Conservation (phyloP, 2,329 filamentous ascomycete species). For the Curvularia verruculosa region DNA sequence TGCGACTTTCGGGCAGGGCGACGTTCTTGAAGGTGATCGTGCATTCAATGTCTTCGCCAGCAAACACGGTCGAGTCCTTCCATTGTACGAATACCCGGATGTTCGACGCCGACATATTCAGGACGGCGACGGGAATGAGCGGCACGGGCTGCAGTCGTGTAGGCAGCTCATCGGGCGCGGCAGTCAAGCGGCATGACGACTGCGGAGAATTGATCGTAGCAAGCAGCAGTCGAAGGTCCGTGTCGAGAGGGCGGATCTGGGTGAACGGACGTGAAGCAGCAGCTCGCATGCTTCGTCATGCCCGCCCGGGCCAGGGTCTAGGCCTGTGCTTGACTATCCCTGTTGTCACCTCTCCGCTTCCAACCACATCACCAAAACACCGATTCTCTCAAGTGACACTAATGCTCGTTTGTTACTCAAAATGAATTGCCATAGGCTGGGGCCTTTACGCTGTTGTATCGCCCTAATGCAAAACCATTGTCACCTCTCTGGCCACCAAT, state of each 20-base stretch:
- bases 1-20: constrained; percentile 54
- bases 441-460: background rate
- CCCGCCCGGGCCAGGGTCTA: constrained; percentile 5
- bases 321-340: background rate
- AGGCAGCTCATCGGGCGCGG: constrained; percentile 42
- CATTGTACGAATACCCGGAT: constrained; percentile 96
- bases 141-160: constrained; percentile 35
- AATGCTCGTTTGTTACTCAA: background rate
- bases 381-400: background rate
- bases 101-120: constrained; percentile 59
- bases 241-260: constrained; percentile 3
- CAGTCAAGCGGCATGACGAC: constrained; percentile 38
- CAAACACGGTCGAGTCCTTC: constrained; percentile 92
- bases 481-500: background rate
- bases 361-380: background rate
- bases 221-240: constrained; percentile 6
- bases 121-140: constrained; percentile 23
- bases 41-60: constrained; percentile 94
- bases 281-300: constrained; percentile 15
- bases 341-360: background rate
- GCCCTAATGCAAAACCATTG: background rate
- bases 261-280: background rate
- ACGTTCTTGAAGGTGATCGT: constrained; percentile 96
- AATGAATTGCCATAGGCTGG: background rate
- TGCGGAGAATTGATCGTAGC: constrained; percentile 17